Conservation (phyloP, 495 filamentous ascomycete species). For the Neurospora hispaniola region DNA sequence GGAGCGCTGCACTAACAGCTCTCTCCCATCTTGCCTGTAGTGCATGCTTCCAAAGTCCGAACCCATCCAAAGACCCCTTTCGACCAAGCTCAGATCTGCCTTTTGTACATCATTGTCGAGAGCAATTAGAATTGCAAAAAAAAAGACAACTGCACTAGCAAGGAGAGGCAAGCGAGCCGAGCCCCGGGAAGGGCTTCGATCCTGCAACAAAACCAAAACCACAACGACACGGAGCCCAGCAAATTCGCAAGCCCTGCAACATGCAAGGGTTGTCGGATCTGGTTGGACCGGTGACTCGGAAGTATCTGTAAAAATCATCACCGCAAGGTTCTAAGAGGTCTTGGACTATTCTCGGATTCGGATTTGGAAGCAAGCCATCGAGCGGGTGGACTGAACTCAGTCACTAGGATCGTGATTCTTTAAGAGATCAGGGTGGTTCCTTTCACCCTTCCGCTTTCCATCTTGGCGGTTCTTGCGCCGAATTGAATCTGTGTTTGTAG, state of each 20-base stretch:
- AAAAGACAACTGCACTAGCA: slow-evolving; percentile 10
- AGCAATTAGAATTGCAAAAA: not conserved
- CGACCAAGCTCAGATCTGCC: slow-evolving; percentile 35
- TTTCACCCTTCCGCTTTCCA: slow-evolving; percentile 62
- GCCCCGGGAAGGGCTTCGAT: slow-evolving; percentile 14
- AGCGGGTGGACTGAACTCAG: not conserved
- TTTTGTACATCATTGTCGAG: slow-evolving; percentile 33
- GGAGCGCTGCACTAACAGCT: not conserved
- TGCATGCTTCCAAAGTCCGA: not conserved
- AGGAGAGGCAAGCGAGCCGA: slow-evolving; percentile 1
- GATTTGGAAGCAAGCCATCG: not conserved
- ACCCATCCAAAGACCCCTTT: not conserved
- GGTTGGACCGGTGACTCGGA: slow-evolving; percentile 36
- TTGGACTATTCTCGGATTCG: not conserved
- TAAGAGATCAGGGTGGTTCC: slow-evolving; percentile 48
- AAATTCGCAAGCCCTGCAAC: not conserved
- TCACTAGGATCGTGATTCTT: not conserved
- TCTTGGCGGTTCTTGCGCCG: slow-evolving; percentile 75
- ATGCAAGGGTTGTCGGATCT: slow-evolving; percentile 1
- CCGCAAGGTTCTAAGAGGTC: slow-evolving; percentile 21
- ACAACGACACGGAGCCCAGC: slow-evolving; percentile 4
- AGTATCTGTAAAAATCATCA: slow-evolving; percentile 54
- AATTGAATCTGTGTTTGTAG: slow-evolving; percentile 56
- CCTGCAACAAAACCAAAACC: slow-evolving; percentile 16
- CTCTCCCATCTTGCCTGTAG: not conserved